Percentiles rank a stretch among this genome's conserved stretches.
phyloP scores from a whole-genome alignment of 2,329 filamentous ascomycete species.

The Pseudocercospora pini-densiflorae region DNA sequence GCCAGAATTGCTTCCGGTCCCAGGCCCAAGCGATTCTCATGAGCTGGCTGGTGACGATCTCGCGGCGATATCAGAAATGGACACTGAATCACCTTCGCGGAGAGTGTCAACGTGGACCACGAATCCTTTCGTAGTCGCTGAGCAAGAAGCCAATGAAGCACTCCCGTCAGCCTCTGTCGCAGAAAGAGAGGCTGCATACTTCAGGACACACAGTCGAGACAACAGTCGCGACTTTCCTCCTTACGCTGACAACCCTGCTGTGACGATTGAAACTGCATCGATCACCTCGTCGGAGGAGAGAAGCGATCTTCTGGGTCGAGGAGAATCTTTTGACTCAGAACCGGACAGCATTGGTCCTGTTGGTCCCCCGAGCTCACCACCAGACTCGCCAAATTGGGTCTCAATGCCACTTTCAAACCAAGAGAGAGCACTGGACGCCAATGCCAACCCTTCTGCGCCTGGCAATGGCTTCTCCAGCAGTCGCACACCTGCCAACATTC shows the following conservation, averaged over 20 bases:
- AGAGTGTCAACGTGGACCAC: slow-evolving; percentile 1
- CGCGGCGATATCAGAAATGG: slow-evolving; percentile 16
- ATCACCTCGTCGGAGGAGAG: background rate
- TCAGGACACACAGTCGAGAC: background rate
- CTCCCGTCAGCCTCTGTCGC: background rate
- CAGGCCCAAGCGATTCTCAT: background rate
- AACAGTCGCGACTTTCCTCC: slow-evolving; percentile 1
- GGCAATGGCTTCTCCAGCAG: background rate
- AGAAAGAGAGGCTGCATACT: background rate
- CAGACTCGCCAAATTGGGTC: background rate
- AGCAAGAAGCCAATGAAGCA: background rate
- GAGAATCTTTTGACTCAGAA: background rate
- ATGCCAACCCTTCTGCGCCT: background rate
- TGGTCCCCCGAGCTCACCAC: background rate
- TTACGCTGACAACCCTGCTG: background rate
- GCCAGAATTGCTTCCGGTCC: background rate
- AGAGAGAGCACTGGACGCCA: background rate
- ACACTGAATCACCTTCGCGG: slow-evolving; percentile 18
- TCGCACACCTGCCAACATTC: background rate
- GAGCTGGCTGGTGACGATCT: slow-evolving; percentile 16
- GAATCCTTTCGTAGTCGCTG: background rate
- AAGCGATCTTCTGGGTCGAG: background rate
- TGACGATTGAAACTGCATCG: background rate
- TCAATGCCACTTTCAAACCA: background rate
- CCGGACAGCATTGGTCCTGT: background rate